These are phyloP conservation scores for Penicillium ochrochloron DNA, from an alignment of 495 filamentous ascomycete species.

Conservation along the genomic window DNA sequence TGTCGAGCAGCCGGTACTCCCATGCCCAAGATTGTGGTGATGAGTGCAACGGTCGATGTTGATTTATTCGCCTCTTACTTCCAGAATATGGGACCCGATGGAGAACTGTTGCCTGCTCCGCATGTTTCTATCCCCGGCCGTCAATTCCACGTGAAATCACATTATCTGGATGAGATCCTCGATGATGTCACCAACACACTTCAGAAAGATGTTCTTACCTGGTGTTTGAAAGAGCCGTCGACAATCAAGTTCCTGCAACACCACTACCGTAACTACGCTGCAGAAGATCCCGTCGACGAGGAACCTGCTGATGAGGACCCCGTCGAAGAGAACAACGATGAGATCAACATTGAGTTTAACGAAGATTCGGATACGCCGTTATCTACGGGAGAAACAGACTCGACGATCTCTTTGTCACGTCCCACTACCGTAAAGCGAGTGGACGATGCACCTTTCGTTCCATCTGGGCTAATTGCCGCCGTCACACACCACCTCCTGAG, in stretches of 20 bases:
- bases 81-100: slow-evolving; percentile 31
- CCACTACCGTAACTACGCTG: slow-evolving; percentile 12
- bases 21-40: slow-evolving; percentile 58
- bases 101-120: slow-evolving; percentile 47
- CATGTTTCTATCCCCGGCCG: slow-evolving; percentile 59
- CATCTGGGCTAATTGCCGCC: slow-evolving; percentile 50
- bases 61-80: slow-evolving; percentile 63
- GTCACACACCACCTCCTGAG: slow-evolving; percentile 56
- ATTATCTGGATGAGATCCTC: slow-evolving; percentile 57
- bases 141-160: slow-evolving; percentile 57
- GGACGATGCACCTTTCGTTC: slow-evolving; percentile 52
- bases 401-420: neutral
- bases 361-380: neutral
- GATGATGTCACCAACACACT: slow-evolving; percentile 37
- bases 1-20: slow-evolving; percentile 38
- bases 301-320: neutral
- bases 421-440: neutral
- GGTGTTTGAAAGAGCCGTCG: slow-evolving; percentile 24
- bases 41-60: slow-evolving; percentile 64
- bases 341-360: neutral
- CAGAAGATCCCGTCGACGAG: neutral
- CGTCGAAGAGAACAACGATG: neutral
- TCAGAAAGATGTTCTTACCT: slow-evolving; percentile 20
- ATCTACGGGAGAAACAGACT: neutral
- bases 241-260: slow-evolving; percentile 18